phyloP scores from a whole-genome alignment of 2,329 filamentous ascomycete genomes.

The Epichloe typhina region DNA sequence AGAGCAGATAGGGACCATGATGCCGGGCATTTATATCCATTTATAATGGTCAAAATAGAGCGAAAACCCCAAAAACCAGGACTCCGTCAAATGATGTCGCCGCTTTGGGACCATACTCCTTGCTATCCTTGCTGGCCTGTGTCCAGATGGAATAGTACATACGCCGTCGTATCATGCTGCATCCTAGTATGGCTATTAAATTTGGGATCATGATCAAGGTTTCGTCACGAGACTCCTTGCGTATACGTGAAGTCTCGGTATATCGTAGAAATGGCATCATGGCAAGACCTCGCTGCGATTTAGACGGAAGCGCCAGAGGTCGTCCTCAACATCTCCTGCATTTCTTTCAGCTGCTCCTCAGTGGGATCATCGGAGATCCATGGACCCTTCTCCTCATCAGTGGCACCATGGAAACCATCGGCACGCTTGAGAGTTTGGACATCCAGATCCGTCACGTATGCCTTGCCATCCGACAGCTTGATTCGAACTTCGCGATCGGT shows the following conservation, averaged over 20 bases:
- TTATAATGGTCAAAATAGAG: background rate
- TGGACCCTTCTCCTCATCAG: conserved; percentile 73
- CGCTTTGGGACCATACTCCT: background rate
- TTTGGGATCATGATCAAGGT: background rate
- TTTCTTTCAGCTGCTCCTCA: conserved; percentile 44
- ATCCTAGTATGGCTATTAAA: background rate
- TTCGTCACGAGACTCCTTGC: background rate
- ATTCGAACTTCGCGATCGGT: conserved; percentile 89
- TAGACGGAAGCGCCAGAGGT: conserved; percentile 9
- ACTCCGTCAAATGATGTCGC: background rate
- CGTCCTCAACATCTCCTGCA: conserved; percentile 37
- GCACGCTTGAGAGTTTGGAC: conserved; percentile 79
- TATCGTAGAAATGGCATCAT: background rate
- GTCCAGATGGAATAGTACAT: background rate
- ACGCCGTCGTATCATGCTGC: conserved; percentile 1
- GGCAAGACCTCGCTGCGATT: background rate
- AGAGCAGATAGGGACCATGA: background rate
- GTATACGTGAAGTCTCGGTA: background rate
- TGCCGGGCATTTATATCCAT: conserved; percentile 3
- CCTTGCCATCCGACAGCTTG: conserved; percentile 58
- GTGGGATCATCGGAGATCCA: conserved; percentile 67
- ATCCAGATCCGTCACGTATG: conserved; percentile 87
- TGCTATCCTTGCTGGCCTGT: background rate
- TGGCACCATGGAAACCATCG: conserved; percentile 69
- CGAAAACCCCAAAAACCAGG: background rate